A percentile compares a stretch with the other conserved stretches of the same genome.
These are phyloP conservation scores for Citropsis articulata DNA, from an alignment of 345 rosid species.

Conservation along the genomic window DNA sequence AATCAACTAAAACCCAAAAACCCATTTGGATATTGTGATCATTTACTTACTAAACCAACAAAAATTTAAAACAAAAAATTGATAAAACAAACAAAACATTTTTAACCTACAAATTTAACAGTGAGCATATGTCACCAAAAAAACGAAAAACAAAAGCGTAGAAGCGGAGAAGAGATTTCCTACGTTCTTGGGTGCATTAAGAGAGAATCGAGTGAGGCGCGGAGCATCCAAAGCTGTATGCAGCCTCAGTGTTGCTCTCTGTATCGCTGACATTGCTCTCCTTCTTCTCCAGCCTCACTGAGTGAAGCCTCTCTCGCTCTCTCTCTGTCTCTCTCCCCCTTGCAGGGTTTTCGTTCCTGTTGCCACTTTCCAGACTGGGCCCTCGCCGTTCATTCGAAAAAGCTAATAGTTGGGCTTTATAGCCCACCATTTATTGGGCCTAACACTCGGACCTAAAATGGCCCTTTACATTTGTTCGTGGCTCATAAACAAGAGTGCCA, in stretches of 20 bases:
- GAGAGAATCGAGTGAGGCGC: conserved; percentile 47
- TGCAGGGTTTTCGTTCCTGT: too few species aligned
- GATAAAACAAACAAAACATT: neutral
- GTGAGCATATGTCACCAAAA: neutral
- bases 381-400: neutral
- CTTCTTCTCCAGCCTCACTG: neutral
- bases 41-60: neutral
- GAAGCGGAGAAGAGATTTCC: conserved; percentile 12
- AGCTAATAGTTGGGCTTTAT: neutral
- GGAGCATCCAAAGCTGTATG: conserved; percentile 38
- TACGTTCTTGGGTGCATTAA: conserved; percentile 60
- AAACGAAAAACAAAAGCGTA: too few species aligned
- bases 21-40: neutral
- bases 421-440: neutral
- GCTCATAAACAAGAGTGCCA: too few species aligned
- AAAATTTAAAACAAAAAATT: neutral
- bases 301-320: neutral
- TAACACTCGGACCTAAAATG: too few species aligned
- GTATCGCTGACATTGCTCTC: conserved; percentile 22
- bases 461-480: too few species aligned
- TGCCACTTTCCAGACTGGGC: too few species aligned
- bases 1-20: neutral
- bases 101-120: neutral
- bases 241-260: conserved; percentile 38
- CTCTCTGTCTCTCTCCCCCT: too few species aligned